A percentile compares a stretch with the other conserved stretches of the same genome.
These are phyloP conservation scores for Calonectria honghensis DNA, from an alignment of 2,329 filamentous ascomycete species.

Conservation along the genomic window DNA sequence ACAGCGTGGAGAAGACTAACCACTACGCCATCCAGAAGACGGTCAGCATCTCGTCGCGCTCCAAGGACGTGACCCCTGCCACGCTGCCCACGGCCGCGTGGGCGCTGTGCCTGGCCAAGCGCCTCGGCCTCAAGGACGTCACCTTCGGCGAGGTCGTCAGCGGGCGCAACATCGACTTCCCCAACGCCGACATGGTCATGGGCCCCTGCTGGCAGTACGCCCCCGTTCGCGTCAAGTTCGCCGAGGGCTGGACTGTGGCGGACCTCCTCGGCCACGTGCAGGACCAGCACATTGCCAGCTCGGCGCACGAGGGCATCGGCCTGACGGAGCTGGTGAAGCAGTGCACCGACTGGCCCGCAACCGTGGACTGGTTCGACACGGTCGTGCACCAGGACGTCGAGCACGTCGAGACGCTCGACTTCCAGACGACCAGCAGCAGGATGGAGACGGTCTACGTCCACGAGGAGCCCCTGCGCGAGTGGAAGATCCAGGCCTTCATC, in stretches of 20 bases:
- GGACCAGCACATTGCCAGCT: constrained; percentile 74
- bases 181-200: constrained; percentile 73
- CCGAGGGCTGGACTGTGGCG: constrained; percentile 68
- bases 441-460: constrained; percentile 75
- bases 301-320: constrained; percentile 73
- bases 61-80: constrained; percentile 72
- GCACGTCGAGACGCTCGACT: constrained; percentile 74
- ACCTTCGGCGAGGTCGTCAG: constrained; percentile 80
- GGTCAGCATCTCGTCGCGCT: constrained; percentile 67
- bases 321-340: constrained; percentile 71
- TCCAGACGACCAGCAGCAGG: constrained; percentile 62
- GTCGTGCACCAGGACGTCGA: constrained; percentile 77
- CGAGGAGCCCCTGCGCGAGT: constrained; percentile 72
- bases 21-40: constrained; percentile 66
- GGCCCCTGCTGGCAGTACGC: constrained; percentile 82
- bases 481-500: constrained; percentile 78
- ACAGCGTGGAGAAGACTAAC: constrained; percentile 41
- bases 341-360: constrained; percentile 66
- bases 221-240: constrained; percentile 76
- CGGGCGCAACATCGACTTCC: constrained; percentile 76
- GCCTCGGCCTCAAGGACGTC: constrained; percentile 72
- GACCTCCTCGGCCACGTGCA: constrained; percentile 74
- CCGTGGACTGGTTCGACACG: constrained; percentile 70
- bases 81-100: constrained; percentile 81
- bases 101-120: constrained; percentile 77